Evolutionary conservation across 140 eudicot species (phyloP), one percentile per base, ranked within the genome.

Genomic region (Anethum foeniculum): DNA sequence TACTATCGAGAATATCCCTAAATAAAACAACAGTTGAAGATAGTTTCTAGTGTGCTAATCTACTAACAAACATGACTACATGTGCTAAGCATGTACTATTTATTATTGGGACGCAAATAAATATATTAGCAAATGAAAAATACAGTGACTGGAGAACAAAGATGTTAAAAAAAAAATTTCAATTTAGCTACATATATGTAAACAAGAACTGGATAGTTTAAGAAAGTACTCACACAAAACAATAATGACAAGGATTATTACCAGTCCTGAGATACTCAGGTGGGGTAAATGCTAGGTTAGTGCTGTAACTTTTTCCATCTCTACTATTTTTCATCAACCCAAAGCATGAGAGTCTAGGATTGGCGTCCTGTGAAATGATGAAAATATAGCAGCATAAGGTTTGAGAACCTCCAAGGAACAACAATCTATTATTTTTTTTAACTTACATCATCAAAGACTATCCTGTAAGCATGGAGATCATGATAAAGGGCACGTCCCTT

Each of bases 231-330:
- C 19, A 25, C 3, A 7, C 75, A 65, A 41, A 68, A 36, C 56
- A 16, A 69, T 48, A 18, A 8, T 73, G 73, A 52, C 56, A 16
- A 44, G 65, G 38, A 34, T 64, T 10, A 6, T 28, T 90, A 92
- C 97, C 98, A 58, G 98, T 94, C 76, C 94, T 87, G 30, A 94
- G 84, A 85, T 94, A 94, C 85, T 94, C 98, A 30, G 98, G 98
- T 81, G 98, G 98, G 23, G 98, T 92, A 84, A 94, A 94, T 78
- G 98, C 98, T 81, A 94, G 86, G 88, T 94, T 94, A 78, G 96
- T 94, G 75, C 98, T 94, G 73, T 94, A 94, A 87, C 98, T 94
- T 47, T 47, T 47, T 47, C 52, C 52, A 47, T 47, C 52, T 47
- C 52, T 47, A 47, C 52, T 79, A 77, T 94, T 94, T 90, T 94